phyloP scores from a whole-genome alignment of 2,329 filamentous ascomycete species.

The Rugonectria rugulosa region DNA sequence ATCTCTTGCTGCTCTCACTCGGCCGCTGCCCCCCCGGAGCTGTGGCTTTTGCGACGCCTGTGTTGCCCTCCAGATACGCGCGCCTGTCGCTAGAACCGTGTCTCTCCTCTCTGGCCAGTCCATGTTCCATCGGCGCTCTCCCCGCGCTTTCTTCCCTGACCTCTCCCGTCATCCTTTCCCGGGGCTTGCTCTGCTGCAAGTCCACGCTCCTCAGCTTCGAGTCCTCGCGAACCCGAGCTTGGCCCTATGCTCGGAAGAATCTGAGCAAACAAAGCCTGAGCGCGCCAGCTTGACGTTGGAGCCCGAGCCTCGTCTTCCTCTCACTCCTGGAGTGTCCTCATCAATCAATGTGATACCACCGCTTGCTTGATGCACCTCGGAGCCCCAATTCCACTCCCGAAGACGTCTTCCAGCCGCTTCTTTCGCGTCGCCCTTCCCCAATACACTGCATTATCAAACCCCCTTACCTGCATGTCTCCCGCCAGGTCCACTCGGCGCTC shows the following conservation, averaged over 20 bases:
- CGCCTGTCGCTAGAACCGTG: slow-evolving; percentile 29
- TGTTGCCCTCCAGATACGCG: slow-evolving; percentile 27
- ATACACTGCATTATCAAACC: slow-evolving; percentile 47
- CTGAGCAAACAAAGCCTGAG: slow-evolving; percentile 5
- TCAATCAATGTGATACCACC: slow-evolving; percentile 47
- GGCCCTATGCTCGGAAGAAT: slow-evolving; percentile 13
- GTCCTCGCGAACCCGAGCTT: slow-evolving; percentile 28
- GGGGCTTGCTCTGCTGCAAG: not conserved
- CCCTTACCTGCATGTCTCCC: slow-evolving; percentile 56
- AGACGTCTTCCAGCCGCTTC: slow-evolving; percentile 38
- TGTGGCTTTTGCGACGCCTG: slow-evolving; percentile 3
- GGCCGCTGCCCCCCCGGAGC: not conserved
- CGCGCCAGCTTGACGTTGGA: slow-evolving; percentile 17
- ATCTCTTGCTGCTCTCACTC: slow-evolving; percentile 28
- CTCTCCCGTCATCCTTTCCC: not conserved
- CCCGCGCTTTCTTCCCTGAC: not conserved
- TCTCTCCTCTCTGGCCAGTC: slow-evolving; percentile 14
- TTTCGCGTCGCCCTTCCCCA: slow-evolving; percentile 43
- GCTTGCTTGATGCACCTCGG: slow-evolving; percentile 45
- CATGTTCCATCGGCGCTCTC: not conserved
- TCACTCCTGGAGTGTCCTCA: slow-evolving; percentile 43
- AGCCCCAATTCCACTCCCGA: slow-evolving; percentile 42
- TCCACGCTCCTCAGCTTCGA: slow-evolving; percentile 19
- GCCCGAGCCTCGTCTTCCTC: slow-evolving; percentile 22
- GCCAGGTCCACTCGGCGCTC: slow-evolving; percentile 53